phyloP scores from a whole-genome alignment of 1,284 basidiomycete genomes.

The Pseudozyma thailandica region DNA sequence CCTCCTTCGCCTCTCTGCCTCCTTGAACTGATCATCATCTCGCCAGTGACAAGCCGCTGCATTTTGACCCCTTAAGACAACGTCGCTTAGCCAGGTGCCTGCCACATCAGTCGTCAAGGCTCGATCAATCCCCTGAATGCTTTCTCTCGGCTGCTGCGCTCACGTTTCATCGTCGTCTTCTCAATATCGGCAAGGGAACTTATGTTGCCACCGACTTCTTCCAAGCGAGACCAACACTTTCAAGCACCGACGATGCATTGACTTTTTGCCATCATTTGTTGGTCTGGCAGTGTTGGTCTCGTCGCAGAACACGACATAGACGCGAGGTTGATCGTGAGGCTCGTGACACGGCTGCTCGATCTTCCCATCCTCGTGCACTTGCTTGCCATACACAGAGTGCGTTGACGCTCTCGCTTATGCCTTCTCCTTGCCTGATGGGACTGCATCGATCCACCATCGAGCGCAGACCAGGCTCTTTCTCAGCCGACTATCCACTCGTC shows the following conservation, averaged over 20 bases:
- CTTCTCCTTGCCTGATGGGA: too few species aligned
- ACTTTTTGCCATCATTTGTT: too few species aligned
- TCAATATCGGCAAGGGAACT: constrained; percentile 4
- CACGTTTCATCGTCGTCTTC: constrained; percentile 7
- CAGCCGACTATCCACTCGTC: too few species aligned
- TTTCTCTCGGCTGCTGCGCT: not conserved
- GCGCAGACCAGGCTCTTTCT: too few species aligned
- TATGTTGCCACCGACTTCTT: not conserved
- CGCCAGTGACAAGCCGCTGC: constrained; percentile 5
- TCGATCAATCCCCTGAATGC: not conserved
- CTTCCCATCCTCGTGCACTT: not conserved
- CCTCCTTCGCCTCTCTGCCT: not conserved
- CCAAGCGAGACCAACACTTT: constrained; percentile 24
- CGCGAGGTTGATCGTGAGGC: not conserved
- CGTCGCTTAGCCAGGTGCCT: constrained; percentile 4
- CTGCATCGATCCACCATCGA: too few species aligned
- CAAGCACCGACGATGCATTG: not conserved
- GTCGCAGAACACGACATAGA: not conserved
- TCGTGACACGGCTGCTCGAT: constrained; percentile 10
- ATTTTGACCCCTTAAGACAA: constrained; percentile 3
- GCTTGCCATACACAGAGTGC: not conserved
- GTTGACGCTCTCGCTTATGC: not conserved
- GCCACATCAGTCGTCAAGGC: not conserved
- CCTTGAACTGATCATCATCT: constrained; percentile 1
- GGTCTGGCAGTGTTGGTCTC: constrained; percentile 21